Conservation (phyloP, 2,329 filamentous ascomycete species). For the Phyllosticta paracitricarpa region DNA sequence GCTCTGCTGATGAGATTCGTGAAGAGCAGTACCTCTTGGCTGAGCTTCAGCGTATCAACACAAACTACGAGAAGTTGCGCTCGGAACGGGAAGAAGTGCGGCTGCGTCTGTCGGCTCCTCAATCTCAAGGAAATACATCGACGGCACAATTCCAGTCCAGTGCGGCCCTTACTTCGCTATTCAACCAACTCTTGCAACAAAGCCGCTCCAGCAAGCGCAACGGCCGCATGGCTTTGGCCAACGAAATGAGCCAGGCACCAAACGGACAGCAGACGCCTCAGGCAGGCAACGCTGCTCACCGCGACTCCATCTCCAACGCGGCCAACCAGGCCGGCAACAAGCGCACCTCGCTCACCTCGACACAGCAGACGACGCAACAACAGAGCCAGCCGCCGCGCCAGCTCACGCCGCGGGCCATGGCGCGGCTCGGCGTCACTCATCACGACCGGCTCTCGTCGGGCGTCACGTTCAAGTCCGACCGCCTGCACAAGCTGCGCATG, state of each 20-base stretch:
- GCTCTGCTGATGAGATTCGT: conserved; percentile 76
- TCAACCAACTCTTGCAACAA: conserved; percentile 70
- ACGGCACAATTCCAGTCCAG: conserved; percentile 60
- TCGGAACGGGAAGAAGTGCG: conserved; percentile 83
- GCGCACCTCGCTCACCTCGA: conserved; percentile 20
- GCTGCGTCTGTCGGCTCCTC: conserved; percentile 73
- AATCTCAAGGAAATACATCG: conserved; percentile 45
- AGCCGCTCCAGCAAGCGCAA: conserved; percentile 86
- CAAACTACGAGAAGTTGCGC: conserved; percentile 75
- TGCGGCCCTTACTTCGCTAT: conserved; percentile 64
- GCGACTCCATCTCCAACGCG: conserved; percentile 32
- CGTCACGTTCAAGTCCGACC: conserved; percentile 81
- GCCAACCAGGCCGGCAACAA: conserved; percentile 13
- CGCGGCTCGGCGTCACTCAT: conserved; percentile 72
- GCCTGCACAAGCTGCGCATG: conserved; percentile 66
- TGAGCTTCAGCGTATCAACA: conserved; percentile 85
- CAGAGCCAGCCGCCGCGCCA: conserved; percentile 30
- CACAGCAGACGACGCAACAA: conserved; percentile 25
- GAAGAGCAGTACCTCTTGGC: conserved; percentile 85
- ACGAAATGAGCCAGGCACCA: conserved; percentile 23
- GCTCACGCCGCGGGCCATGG: conserved; percentile 48
- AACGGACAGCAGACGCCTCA: conserved; percentile 16
- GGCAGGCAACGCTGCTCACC: conserved; percentile 20
- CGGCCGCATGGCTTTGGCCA: conserved; percentile 26
- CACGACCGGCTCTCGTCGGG: conserved; percentile 79